Percentiles rank a stretch among this genome's conserved stretches.
These are phyloP conservation scores for Pichia inconspicua DNA, from an alignment of 1,139 yeast genomes.

Conservation along the genomic window DNA sequence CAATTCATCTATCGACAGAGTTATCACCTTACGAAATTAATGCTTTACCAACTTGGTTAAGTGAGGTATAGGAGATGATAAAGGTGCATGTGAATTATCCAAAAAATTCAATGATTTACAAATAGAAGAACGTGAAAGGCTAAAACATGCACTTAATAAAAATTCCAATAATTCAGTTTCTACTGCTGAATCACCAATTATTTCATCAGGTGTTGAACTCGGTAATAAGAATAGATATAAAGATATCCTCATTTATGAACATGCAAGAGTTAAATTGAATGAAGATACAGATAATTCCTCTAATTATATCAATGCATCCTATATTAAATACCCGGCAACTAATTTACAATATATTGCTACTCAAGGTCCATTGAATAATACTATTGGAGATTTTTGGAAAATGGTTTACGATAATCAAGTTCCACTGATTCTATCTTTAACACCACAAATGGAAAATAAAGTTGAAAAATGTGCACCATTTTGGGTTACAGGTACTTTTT, in stretches of 20 bases:
- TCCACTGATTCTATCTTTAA: slow-evolving; percentile 40
- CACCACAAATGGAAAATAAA: slow-evolving; percentile 47
- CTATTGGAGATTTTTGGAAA: slow-evolving; percentile 54
- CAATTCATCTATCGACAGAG: slow-evolving; percentile 24
- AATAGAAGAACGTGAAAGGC: slow-evolving; percentile 30
- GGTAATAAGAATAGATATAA: slow-evolving; percentile 51
- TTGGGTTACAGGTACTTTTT: slow-evolving; percentile 43
- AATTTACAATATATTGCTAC: slow-evolving; percentile 41
- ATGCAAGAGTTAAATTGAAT: slow-evolving; percentile 42
- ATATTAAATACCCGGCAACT: slow-evolving; percentile 26
- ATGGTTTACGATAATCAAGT: slow-evolving; percentile 37
- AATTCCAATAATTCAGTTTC: slow-evolving; percentile 1
- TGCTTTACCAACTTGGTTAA: slow-evolving; percentile 33
- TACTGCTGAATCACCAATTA: slow-evolving; percentile 21
- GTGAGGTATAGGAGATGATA: slow-evolving; percentile 26
- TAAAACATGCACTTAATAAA: slow-evolving; percentile 28
- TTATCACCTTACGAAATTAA: slow-evolving; percentile 19
- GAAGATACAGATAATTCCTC: slow-evolving; percentile 16
- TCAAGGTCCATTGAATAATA: slow-evolving; percentile 48
- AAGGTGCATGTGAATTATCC: slow-evolving; percentile 26
- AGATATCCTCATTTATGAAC: slow-evolving; percentile 48
- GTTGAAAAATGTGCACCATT: slow-evolving; percentile 48
- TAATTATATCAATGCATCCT: slow-evolving; percentile 35
- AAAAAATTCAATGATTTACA: slow-evolving; percentile 30
- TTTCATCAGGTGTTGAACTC: slow-evolving; percentile 41